Percentiles rank a stretch among this genome's conserved stretches.
phyloP scores from a whole-genome alignment of 2,329 filamentous ascomycete species.

The Coleophoma cylindrospora region DNA sequence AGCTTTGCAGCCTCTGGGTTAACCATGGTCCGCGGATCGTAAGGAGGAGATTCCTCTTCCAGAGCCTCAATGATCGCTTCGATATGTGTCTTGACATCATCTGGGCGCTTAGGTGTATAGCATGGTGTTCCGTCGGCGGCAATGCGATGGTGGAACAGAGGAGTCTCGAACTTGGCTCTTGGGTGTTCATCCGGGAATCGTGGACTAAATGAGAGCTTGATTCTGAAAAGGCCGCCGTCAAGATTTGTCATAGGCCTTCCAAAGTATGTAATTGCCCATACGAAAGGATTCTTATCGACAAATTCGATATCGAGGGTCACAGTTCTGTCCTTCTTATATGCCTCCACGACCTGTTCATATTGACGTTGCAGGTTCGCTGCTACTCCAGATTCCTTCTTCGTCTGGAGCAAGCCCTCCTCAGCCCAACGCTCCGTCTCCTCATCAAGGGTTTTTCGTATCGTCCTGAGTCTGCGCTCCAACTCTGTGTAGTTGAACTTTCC shows the following conservation, averaged over 20 bases:
- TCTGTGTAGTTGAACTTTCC: slow-evolving; percentile 79
- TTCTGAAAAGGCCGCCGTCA: slow-evolving; percentile 83
- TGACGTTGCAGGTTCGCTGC: slow-evolving; percentile 80
- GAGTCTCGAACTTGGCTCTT: slow-evolving; percentile 73
- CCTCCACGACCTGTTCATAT: slow-evolving; percentile 74
- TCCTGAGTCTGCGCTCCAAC: slow-evolving; percentile 62
- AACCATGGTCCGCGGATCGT: slow-evolving; percentile 84
- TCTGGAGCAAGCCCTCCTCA: slow-evolving; percentile 56
- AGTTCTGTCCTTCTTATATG: slow-evolving; percentile 65
- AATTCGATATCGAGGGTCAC: slow-evolving; percentile 72
- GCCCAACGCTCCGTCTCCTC: slow-evolving; percentile 71
- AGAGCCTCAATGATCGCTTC: slow-evolving; percentile 75
- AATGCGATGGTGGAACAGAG: slow-evolving; percentile 84
- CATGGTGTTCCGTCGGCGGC: slow-evolving; percentile 76
- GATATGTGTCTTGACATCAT: slow-evolving; percentile 79
- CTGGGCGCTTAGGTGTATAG: slow-evolving; percentile 66
- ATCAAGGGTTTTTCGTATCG: slow-evolving; percentile 66
- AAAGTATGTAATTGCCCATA: slow-evolving; percentile 86
- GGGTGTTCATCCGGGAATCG: slow-evolving; percentile 87
- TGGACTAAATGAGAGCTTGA: slow-evolving; percentile 75
- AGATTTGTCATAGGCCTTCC: slow-evolving; percentile 89
- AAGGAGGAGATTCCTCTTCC: slow-evolving; percentile 84
- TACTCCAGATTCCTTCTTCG: slow-evolving; percentile 65
- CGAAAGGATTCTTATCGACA: slow-evolving; percentile 78
- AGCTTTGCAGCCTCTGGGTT: slow-evolving; percentile 81